Evolutionary conservation across 2,329 filamentous ascomycete genomes (phyloP).

Genomic region (Aphanocladium album): DNA sequence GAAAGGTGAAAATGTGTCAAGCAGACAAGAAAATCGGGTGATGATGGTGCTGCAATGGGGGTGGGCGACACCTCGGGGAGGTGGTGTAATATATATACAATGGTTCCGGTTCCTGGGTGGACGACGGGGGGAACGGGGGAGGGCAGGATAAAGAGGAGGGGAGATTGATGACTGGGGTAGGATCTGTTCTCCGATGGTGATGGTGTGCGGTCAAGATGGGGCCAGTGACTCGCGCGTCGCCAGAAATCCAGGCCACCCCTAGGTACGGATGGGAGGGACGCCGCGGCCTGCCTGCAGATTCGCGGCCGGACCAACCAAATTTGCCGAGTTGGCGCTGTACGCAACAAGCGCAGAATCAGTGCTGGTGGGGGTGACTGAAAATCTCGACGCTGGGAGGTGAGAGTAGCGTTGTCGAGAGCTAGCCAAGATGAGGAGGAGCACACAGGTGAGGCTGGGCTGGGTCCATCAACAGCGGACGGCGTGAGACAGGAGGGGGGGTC

Average conservation of each 20-base stretch:
- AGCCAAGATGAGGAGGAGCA: background rate
- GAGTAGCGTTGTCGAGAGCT: background rate
- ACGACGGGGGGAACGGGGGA: background rate
- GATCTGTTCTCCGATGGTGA: background rate
- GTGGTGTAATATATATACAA: background rate
- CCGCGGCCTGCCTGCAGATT: background rate
- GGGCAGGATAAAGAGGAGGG: background rate
- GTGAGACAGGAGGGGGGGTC: background rate
- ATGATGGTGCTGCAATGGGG: background rate
- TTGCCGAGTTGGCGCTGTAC: constrained; percentile 10
- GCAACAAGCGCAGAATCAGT: background rate
- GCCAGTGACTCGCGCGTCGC: background rate
- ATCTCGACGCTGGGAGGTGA: background rate
- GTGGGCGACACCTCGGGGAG: background rate
- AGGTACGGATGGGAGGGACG: constrained; percentile 12
- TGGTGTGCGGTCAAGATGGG: background rate
- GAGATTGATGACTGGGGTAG: background rate
- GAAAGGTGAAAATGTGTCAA: background rate
- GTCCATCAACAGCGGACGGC: background rate
- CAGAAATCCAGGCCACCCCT: background rate
- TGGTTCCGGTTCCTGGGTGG: background rate
- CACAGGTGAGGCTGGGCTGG: background rate
- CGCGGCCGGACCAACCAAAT: constrained; percentile 17
- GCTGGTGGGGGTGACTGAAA: background rate
- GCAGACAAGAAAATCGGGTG: background rate